These are phyloP conservation scores for Geotrichum reessii DNA, from an alignment of 1,139 yeast species.

Conservation along the genomic window DNA sequence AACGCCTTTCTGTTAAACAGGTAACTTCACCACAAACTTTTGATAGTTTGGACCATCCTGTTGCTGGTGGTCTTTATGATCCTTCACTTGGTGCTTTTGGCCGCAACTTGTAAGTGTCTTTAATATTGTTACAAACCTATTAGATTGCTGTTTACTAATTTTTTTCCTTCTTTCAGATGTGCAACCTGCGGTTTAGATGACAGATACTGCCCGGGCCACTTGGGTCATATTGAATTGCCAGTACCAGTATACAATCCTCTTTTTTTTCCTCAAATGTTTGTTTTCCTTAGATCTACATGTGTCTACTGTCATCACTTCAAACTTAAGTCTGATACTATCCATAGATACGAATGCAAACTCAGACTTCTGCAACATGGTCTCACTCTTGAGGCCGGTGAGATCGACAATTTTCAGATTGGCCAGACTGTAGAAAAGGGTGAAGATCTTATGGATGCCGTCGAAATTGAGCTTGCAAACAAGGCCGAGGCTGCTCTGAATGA, in stretches of 20 bases:
- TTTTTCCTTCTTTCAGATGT: constrained; percentile 42
- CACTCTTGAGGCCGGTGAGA: constrained; percentile 64
- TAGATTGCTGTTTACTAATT: constrained; percentile 21
- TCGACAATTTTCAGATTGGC: constrained; percentile 56
- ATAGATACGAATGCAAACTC: constrained; percentile 72
- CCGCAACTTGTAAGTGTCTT: constrained; percentile 48
- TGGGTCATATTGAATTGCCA: constrained; percentile 96
- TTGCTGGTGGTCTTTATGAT: constrained; percentile 89
- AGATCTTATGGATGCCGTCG: constrained; percentile 20
- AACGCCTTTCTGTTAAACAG: constrained; percentile 86
- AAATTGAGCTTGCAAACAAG: constrained; percentile 21
- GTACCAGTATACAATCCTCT: constrained; percentile 92
- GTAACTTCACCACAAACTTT: constrained; percentile 91
- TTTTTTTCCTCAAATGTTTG: constrained; percentile 85
- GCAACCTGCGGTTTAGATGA: constrained; percentile 96
- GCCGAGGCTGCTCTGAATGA: constrained; percentile 33
- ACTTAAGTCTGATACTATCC: constrained; percentile 61
- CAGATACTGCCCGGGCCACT: constrained; percentile 94
- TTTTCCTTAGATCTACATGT: constrained; percentile 78
- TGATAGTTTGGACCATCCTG: constrained; percentile 94
- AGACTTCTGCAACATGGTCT: constrained; percentile 83
- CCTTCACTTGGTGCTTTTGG: constrained; percentile 90
- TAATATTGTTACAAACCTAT: neutral
- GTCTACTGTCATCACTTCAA: constrained; percentile 85
- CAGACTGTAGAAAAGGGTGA: constrained; percentile 22